phyloP scores from a whole-genome alignment of 805 yeast species.

The Teunomyces stri region DNA sequence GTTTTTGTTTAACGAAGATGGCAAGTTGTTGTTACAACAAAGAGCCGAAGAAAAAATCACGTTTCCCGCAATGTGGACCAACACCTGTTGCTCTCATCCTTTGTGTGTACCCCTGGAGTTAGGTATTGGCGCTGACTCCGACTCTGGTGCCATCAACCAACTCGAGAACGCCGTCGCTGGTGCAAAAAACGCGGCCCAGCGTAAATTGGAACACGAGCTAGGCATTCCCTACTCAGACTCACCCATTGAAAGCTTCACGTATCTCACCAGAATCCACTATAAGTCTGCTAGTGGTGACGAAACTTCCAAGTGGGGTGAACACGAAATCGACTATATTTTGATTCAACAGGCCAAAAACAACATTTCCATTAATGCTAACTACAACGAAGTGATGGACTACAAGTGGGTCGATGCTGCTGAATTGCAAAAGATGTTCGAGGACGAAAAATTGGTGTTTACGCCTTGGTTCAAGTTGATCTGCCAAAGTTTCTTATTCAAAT shows the following conservation, averaged over 20 bases:
- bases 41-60: constrained; percentile 97
- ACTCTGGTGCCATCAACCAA: constrained; percentile 19
- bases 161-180: constrained; percentile 69
- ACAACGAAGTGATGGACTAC: constrained; percentile 73
- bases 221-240: constrained; percentile 68
- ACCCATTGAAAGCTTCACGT: constrained; percentile 69
- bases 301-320: constrained; percentile 85
- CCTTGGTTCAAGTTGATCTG: constrained; percentile 99
- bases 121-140: constrained; percentile 41
- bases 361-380: constrained; percentile 61
- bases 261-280: constrained; percentile 91
- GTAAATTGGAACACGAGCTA: constrained; percentile 90
- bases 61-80: constrained; percentile 96
- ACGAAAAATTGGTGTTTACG: constrained; percentile 69
- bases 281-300: constrained; percentile 75
- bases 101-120: constrained; percentile 78
- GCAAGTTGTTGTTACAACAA: constrained; percentile 82
- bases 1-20: constrained; percentile 79
- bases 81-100: constrained; percentile 98
- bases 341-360: constrained; percentile 59
- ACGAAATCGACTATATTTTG: constrained; percentile 92
- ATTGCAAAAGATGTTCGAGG: constrained; percentile 73
- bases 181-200: constrained; percentile 81
- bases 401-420: constrained; percentile 69
- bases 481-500: constrained; percentile 80